These are phyloP conservation scores for Cardamine resedifolia DNA, from an alignment of 345 rosid species.

Conservation along the genomic window DNA sequence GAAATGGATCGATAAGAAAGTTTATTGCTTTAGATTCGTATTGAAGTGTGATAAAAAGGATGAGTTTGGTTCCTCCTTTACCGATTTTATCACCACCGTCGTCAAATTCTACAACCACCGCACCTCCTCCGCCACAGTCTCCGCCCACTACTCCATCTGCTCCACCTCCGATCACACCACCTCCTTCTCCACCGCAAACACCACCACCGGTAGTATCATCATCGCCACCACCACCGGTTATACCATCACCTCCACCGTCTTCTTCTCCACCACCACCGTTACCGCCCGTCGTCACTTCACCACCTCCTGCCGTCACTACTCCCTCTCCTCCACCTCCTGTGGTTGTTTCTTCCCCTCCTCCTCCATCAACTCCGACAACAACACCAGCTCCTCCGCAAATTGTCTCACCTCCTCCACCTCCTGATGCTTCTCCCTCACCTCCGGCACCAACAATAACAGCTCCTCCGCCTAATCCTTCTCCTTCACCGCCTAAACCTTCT, in stretches of 20 bases:
- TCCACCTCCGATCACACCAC: slow-evolving; percentile 50
- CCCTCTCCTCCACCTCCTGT: slow-evolving; percentile 52
- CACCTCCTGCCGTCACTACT: slow-evolving; percentile 48
- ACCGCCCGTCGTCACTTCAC: slow-evolving; percentile 45
- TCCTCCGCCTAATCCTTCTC: slow-evolving; percentile 47
- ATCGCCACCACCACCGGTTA: slow-evolving; percentile 45
- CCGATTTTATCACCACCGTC: slow-evolving; percentile 45
- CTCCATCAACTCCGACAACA: slow-evolving; percentile 50
- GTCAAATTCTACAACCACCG: slow-evolving; percentile 42
- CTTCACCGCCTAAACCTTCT: slow-evolving; percentile 49
- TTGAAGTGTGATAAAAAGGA: slow-evolving; percentile 27
- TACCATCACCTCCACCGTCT: slow-evolving; percentile 47
- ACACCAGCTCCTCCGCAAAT: slow-evolving; percentile 58
- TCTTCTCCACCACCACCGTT: slow-evolving; percentile 49
- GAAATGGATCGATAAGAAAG: slow-evolving; percentile 27
- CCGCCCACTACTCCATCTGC: slow-evolving; percentile 46
- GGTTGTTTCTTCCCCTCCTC: slow-evolving; percentile 35
- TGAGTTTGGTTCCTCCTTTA: slow-evolving; percentile 56
- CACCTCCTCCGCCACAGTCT: slow-evolving; percentile 48
- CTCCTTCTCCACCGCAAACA: slow-evolving; percentile 48
- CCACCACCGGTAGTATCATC: slow-evolving; percentile 46
- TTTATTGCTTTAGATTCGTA: neutral
- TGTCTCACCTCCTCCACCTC: slow-evolving; percentile 48
- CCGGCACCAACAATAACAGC: slow-evolving; percentile 37
- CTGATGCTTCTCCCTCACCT: slow-evolving; percentile 48